A percentile compares a stretch with the other conserved stretches of the same genome.
Evolutionary conservation across 768 basidiomycete genomes (phyloP).

Genomic region (Lactifluus echinatus): DNA sequence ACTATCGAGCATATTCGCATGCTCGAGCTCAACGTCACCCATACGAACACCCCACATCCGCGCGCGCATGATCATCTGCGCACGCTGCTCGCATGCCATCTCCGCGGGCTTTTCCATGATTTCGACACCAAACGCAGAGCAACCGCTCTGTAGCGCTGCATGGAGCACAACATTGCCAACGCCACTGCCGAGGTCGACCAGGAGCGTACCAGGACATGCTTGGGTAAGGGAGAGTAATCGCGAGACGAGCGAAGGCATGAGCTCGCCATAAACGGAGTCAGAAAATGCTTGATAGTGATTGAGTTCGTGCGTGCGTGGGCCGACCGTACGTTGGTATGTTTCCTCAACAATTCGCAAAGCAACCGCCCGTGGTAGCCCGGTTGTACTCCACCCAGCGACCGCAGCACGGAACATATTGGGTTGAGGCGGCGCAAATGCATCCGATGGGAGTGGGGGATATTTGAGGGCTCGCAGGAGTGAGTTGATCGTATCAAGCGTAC

Average conservation of each 20-base stretch:
- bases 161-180: constrained; percentile 54
- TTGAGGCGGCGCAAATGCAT: constrained; percentile 37
- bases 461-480: constrained; percentile 53
- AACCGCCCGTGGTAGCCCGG: constrained; percentile 54
- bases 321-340: constrained; percentile 88
- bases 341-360: constrained; percentile 77
- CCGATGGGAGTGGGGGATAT: constrained; percentile 48
- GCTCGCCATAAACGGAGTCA: constrained; percentile 82
- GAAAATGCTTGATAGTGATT: constrained; percentile 78
- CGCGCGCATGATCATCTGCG: constrained; percentile 68
- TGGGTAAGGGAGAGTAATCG: constrained; percentile 44
- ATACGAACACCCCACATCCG: constrained; percentile 85
- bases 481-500: constrained; percentile 56
- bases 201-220: constrained; percentile 38
- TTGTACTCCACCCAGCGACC: constrained; percentile 42
- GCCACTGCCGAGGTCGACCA: constrained; percentile 55
- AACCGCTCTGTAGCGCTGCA: constrained; percentile 45
- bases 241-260: constrained; percentile 65
- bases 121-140: constrained; percentile 53
- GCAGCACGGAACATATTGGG: constrained; percentile 42
- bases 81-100: constrained; percentile 68
- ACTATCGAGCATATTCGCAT: constrained; percentile 80
- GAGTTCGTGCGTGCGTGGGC: constrained; percentile 76
- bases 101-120: constrained; percentile 69
- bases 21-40: constrained; percentile 68